Evolutionary conservation across 2,329 filamentous ascomycete genomes (phyloP).

Genomic region (Xylaria hypoxylon): DNA sequence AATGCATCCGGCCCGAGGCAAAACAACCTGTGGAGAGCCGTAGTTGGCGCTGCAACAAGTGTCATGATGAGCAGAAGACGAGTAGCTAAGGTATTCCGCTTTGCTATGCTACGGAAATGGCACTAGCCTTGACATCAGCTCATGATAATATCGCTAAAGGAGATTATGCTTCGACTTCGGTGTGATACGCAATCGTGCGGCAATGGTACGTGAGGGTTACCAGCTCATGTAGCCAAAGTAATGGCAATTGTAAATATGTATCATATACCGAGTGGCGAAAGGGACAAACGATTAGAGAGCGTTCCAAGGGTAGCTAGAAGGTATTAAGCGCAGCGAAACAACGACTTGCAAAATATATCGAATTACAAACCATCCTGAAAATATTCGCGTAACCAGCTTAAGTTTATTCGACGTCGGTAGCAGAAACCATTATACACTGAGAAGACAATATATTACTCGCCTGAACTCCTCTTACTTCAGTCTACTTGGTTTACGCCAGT

Average conservation of each 20-base stretch:
- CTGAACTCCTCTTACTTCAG: background rate
- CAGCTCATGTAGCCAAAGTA: constrained; percentile 5
- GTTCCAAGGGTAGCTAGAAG: background rate
- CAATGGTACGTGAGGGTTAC: constrained; percentile 16
- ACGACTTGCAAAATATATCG: constrained; percentile 14
- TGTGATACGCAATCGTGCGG: constrained; percentile 6
- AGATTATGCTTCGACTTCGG: background rate
- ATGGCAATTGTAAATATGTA: constrained; percentile 31
- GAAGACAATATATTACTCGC: background rate
- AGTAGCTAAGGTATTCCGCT: constrained; percentile 5
- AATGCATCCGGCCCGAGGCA: constrained; percentile 57
- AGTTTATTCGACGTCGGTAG: background rate
- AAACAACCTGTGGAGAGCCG: constrained; percentile 52
- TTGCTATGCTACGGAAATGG: constrained; percentile 6
- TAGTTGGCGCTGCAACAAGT: constrained; percentile 61
- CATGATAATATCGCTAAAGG: background rate
- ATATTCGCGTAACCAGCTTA: no score
- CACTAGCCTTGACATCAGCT: constrained; percentile 1
- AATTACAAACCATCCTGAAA: constrained; percentile 17
- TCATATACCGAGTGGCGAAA: constrained; percentile 13
- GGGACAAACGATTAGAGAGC: constrained; percentile 4
- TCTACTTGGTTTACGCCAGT: background rate
- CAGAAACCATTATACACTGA: background rate
- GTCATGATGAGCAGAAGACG: constrained; percentile 42
- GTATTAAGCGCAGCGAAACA: constrained; percentile 11